These are phyloP conservation scores for Zymoseptoria pseudotritici DNA, from an alignment of 2,329 filamentous ascomycete species.

Conservation along the genomic window DNA sequence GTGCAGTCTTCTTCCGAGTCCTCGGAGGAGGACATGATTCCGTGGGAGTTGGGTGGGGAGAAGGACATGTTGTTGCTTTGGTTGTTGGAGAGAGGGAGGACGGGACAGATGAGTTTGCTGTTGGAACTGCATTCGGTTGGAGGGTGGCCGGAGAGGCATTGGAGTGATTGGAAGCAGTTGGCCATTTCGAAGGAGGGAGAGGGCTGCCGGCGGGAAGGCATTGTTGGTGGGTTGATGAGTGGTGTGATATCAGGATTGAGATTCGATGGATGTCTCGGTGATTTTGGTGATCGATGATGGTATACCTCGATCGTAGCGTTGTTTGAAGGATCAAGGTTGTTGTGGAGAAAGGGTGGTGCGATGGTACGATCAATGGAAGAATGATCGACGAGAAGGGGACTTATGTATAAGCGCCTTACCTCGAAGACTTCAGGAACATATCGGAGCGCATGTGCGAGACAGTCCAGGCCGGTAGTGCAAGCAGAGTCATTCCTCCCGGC, in stretches of 20 bases:
- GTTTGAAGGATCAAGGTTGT: background rate
- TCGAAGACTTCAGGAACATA: background rate
- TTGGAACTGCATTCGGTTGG: conserved; percentile 16
- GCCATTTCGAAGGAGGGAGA: conserved; percentile 8
- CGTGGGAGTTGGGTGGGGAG: conserved; percentile 7
- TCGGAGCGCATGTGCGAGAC: background rate
- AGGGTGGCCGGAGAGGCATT: conserved; percentile 16
- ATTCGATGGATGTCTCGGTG: background rate
- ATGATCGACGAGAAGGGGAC: background rate
- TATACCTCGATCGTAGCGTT: background rate
- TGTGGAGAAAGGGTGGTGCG: background rate
- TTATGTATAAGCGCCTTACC: background rate
- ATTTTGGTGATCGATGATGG: background rate
- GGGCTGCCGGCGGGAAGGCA: conserved; percentile 5
- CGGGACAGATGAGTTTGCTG: conserved; percentile 13
- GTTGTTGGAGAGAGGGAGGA: conserved; percentile 6
- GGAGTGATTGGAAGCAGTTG: conserved; percentile 15
- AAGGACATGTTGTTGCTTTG: conserved; percentile 9
- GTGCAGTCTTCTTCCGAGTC: conserved; percentile 13
- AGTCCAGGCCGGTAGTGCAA: background rate
- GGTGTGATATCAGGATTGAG: background rate
- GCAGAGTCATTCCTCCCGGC: background rate
- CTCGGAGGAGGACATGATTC: conserved; percentile 7
- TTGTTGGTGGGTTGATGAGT: background rate
- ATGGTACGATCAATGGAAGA: background rate